Conservation (phyloP, 2,329 filamentous ascomycete species). For the Coccinonectria pachysandricola region DNA sequence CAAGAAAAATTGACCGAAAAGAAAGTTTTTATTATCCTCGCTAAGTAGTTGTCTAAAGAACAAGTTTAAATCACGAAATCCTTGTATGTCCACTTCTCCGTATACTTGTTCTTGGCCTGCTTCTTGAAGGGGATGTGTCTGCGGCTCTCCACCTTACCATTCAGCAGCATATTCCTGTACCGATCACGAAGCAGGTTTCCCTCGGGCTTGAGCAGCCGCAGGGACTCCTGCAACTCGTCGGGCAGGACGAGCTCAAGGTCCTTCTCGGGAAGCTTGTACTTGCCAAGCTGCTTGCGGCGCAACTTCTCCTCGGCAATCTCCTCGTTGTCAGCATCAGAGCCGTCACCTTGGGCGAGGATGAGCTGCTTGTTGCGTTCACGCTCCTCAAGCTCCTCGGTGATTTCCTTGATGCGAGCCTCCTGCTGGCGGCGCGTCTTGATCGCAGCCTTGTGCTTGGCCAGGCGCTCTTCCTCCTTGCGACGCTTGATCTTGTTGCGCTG, state of each 20-base stretch:
- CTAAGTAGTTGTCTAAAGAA: no score
- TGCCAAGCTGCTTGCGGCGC: conserved; percentile 64
- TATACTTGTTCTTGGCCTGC: conserved; percentile 69
- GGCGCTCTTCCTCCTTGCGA: conserved; percentile 76
- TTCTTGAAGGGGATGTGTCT: conserved; percentile 70
- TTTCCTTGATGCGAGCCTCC: conserved; percentile 58
- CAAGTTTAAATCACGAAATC: conserved; percentile 50
- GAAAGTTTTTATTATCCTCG: no score
- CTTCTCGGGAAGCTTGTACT: conserved; percentile 64
- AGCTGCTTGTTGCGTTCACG: conserved; percentile 42
- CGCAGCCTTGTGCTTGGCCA: conserved; percentile 63
- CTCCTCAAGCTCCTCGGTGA: conserved; percentile 52
- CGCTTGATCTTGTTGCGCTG: conserved; percentile 84
- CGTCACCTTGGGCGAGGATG: conserved; percentile 25
- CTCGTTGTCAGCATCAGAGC: conserved; percentile 41
- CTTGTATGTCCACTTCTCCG: conserved; percentile 97
- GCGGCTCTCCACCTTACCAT: conserved; percentile 80
- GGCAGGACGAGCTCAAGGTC: conserved; percentile 71
- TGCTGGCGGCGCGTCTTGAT: conserved; percentile 66
- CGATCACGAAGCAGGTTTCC: conserved; percentile 91
- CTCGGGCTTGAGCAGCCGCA: conserved; percentile 80
- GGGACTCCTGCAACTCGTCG: conserved; percentile 72
- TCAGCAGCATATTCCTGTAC: conserved; percentile 78
- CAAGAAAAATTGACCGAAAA: no score
- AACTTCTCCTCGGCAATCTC: conserved; percentile 54